Base-by-base conservation (phyloP, 106 monocot genomes). In the Dioscorea alata region DNA sequence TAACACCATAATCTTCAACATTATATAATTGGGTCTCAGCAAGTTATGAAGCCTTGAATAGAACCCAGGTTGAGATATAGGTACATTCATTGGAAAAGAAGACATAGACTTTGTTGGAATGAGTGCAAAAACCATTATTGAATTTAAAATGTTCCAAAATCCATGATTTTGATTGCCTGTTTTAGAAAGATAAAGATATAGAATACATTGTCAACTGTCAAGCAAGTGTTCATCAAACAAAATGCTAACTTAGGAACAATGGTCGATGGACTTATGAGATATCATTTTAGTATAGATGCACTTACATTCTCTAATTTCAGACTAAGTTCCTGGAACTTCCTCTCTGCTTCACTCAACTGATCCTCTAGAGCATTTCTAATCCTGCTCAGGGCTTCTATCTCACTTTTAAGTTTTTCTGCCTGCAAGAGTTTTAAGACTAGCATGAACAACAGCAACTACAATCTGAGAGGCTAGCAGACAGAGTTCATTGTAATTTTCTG, bases 321-420 rank as follows among this genome's bases (percentile, higher is more conserved):
- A 61, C 56, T 61, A 49, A 89, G 32, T 52, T 86, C 81, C 48
- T 80, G 68, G 42, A 74, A 56, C 65, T 76, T 86, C 65, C 77
- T 87, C 69, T 94, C 89, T 22, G 93, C 86, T 63, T 78, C 79
- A 51, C 58, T 71, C 51, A 66, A 72, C 53, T 66, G 69, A 48
- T 69, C 59, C 48, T 84, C 86, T 33, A 82, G 70, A 64, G 74
- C 76, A 80, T 76, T 75, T 48, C 71, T 84, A 14, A 71, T 82
- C 59, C 58, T 67, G 48, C 22, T 74, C 72, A 82, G 70, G 8
- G 66, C 61, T 67, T 87, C 79, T 18, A 87, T 21, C 19, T 86
- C 76, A 68, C 59, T 69, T 50, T 66, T 83, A 65, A 94, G 84
- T 63, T 84, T 80, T 72, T 60, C 77, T 50, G 87, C 71, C 93